Evolutionary conservation across 1,139 yeast genomes (phyloP).

Genomic region (Geotrichum cucujoidarum): DNA sequence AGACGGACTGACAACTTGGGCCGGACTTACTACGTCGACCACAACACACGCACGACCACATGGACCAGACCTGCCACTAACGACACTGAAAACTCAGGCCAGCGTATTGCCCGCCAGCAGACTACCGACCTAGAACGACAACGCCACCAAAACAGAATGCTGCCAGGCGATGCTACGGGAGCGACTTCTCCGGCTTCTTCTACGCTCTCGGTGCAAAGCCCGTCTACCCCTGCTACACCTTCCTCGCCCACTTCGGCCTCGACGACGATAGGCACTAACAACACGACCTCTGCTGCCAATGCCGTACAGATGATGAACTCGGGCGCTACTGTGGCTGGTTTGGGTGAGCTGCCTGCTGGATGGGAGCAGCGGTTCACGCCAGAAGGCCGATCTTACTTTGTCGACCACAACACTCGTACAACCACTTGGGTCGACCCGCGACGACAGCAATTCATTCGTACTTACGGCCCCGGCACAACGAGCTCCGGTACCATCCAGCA

Average conservation of each 20-base stretch:
- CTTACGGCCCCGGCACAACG: slow-evolving; percentile 52
- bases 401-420: slow-evolving; percentile 96
- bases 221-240: slow-evolving; percentile 25
- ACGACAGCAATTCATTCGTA: slow-evolving; percentile 95
- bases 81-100: slow-evolving; percentile 36
- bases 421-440: slow-evolving; percentile 99
- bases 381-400: slow-evolving; percentile 98
- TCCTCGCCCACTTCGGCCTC: slow-evolving; percentile 33
- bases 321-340: slow-evolving; percentile 90
- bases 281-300: slow-evolving; percentile 59
- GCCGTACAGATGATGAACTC: slow-evolving; percentile 45
- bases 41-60: slow-evolving; percentile 93
- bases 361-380: slow-evolving; percentile 99
- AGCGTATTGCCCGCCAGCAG: slow-evolving; percentile 43
- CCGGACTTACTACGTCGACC: slow-evolving; percentile 95
- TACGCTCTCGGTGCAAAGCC: slow-evolving; percentile 5
- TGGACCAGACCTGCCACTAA: slow-evolving; percentile 90
- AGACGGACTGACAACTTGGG: slow-evolving; percentile 96
- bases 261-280: slow-evolving; percentile 37
- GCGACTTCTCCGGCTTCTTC: slow-evolving; percentile 29
- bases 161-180: slow-evolving; percentile 57
- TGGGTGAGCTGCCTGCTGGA: slow-evolving; percentile 96
- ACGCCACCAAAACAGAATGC: slow-evolving; percentile 84
- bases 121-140: slow-evolving; percentile 83
- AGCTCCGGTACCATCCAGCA: slow-evolving; percentile 39